These are phyloP conservation scores for Symbiodinium natans DNA, from an alignment of 73 alveolate species.

Conservation along the genomic window DNA sequence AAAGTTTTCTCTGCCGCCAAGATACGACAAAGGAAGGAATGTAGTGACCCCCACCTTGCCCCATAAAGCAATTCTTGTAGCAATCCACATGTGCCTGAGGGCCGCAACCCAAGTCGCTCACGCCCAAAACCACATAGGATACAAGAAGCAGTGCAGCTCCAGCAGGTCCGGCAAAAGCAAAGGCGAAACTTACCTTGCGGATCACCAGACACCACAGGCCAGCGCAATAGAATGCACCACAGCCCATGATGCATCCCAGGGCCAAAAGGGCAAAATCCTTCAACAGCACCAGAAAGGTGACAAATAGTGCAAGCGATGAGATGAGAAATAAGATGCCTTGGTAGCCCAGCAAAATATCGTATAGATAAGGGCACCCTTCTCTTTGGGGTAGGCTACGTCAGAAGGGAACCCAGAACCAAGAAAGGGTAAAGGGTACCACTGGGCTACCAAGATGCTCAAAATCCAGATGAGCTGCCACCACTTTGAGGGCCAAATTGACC, in stretches of 20 bases:
- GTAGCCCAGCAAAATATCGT: too few species aligned
- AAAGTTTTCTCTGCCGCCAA: too few species aligned
- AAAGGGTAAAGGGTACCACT: too few species aligned
- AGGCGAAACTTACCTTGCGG: neutral
- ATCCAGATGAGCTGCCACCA: too few species aligned
- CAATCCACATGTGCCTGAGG: neutral
- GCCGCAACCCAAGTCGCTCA: neutral
- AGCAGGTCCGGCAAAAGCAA: too few species aligned
- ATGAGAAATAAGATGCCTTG: too few species aligned
- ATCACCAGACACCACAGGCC: neutral
- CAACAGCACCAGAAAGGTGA: neutral
- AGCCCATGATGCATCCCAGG: neutral
- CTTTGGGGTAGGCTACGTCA: too few species aligned
- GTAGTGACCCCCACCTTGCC: conserved; percentile 3
- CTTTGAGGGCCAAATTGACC: too few species aligned
- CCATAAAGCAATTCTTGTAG: neutral
- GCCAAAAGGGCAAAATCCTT: neutral
- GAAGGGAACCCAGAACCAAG: too few species aligned
- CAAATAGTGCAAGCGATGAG: too few species aligned
- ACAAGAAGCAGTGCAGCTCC: neutral
- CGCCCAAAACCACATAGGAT: neutral
- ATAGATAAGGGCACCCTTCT: too few species aligned
- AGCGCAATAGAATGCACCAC: neutral
- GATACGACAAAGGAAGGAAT: neutral
- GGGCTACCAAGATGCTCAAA: too few species aligned